Conservation (phyloP, 2,329 filamentous ascomycete genomes). For the Pyricularia grisea region DNA sequence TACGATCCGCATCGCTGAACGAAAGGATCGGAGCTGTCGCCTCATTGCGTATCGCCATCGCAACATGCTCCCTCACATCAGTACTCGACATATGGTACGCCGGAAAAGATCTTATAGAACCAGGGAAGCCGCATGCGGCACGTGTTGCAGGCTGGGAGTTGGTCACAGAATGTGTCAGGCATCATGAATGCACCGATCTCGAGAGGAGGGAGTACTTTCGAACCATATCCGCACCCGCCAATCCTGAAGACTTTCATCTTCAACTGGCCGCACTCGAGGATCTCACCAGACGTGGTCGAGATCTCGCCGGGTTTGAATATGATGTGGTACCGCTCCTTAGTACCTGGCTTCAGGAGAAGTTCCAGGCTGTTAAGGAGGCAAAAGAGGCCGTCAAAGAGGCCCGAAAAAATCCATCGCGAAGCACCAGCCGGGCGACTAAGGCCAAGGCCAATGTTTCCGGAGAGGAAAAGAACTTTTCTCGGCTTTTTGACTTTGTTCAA, state of each 20-base stretch:
- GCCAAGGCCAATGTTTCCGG: slow-evolving; percentile 29
- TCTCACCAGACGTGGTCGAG: slow-evolving; percentile 50
- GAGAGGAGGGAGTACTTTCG: slow-evolving; percentile 59
- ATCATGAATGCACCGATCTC: slow-evolving; percentile 52
- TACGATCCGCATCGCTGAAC: slow-evolving; percentile 40
- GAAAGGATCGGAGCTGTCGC: slow-evolving; percentile 50
- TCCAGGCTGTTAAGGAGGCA: slow-evolving; percentile 42
- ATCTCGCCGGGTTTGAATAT: slow-evolving; percentile 58
- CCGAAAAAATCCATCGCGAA: slow-evolving; percentile 35
- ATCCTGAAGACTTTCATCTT: slow-evolving; percentile 54
- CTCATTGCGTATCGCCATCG: slow-evolving; percentile 44
- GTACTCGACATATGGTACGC: slow-evolving; percentile 57
- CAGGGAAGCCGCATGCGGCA: slow-evolving; percentile 40
- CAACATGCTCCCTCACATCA: slow-evolving; percentile 49
- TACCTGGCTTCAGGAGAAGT: slow-evolving; percentile 48
- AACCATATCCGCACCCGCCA: slow-evolving; percentile 45
- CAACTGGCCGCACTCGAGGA: slow-evolving; percentile 56
- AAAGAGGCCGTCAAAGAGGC: slow-evolving; percentile 36
- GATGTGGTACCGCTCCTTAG: slow-evolving; percentile 54
- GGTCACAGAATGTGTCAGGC: slow-evolving; percentile 55
- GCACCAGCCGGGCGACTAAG: slow-evolving; percentile 27
- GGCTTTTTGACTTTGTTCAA: slow-evolving; percentile 55
- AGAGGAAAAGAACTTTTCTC: slow-evolving; percentile 53
- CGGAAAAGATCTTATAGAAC: slow-evolving; percentile 54
- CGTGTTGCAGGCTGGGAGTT: slow-evolving; percentile 57